Percentiles rank a stretch among this genome's conserved stretches.
Evolutionary conservation across 2,329 filamentous ascomycete species (phyloP).

Genomic region (Calonectria hongkongensis): DNA sequence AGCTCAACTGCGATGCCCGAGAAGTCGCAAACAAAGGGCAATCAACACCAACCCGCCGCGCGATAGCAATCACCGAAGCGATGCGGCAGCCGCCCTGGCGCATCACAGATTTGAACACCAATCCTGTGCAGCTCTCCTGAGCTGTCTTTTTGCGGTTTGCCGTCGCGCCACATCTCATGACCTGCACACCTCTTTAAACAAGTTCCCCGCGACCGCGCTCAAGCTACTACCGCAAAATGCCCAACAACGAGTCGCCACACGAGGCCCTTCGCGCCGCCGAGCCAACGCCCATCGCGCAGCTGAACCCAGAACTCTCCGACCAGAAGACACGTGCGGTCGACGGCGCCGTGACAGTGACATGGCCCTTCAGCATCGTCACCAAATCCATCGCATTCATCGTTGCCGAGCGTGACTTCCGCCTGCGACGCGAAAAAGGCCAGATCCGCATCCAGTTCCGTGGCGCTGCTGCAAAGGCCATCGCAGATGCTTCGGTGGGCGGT

Average conservation of each 20-base stretch:
- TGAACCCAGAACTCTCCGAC: conserved; percentile 69
- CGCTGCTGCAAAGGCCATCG: conserved; percentile 80
- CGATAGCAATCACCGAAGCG: conserved; percentile 12
- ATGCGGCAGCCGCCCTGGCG: conserved; percentile 24
- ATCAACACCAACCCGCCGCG: conserved; percentile 7
- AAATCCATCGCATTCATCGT: conserved; percentile 86
- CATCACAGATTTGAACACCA: background rate
- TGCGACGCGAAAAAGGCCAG: conserved; percentile 86
- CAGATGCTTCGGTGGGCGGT: conserved; percentile 81
- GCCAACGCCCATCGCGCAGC: conserved; percentile 73
- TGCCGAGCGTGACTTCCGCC: conserved; percentile 88
- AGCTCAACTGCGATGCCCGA: conserved; percentile 32
- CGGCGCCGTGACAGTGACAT: conserved; percentile 88
- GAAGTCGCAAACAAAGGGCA: conserved; percentile 35
- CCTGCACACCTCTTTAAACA: conserved; percentile 35
- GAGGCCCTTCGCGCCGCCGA: conserved; percentile 55
- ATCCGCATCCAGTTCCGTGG: conserved; percentile 86
- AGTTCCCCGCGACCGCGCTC: conserved; percentile 45
- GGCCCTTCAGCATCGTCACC: conserved; percentile 90
- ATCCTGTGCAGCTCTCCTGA: conserved; percentile 7
- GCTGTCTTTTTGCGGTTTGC: conserved; percentile 7
- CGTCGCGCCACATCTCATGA: conserved; percentile 33
- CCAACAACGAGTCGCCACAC: conserved; percentile 45
- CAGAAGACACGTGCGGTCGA: conserved; percentile 70
- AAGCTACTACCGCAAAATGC: conserved; percentile 50